phyloP scores from a whole-genome alignment of 2,329 filamentous ascomycete species.

The Fusarium sterilihyphosum region DNA sequence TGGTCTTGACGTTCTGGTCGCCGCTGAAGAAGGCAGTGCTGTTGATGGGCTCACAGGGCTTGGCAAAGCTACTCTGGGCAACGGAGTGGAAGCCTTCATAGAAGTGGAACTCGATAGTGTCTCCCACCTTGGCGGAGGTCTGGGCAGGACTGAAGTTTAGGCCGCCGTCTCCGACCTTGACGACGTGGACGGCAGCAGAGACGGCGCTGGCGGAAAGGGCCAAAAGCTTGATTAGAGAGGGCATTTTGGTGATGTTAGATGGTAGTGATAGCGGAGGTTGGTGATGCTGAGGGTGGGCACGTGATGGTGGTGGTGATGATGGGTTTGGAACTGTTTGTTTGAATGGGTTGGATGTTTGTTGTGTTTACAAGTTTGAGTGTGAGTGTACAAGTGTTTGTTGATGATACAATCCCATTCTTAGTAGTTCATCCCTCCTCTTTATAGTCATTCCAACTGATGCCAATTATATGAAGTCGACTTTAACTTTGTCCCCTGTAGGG shows the following conservation, averaged over 20 bases:
- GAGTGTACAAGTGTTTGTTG: neutral
- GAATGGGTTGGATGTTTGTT: neutral
- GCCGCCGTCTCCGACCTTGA: slow-evolving; percentile 40
- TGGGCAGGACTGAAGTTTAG: slow-evolving; percentile 62
- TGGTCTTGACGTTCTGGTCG: slow-evolving; percentile 15
- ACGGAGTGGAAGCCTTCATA: slow-evolving; percentile 66
- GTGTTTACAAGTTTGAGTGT: neutral
- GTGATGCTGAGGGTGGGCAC: neutral
- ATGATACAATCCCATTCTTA: neutral
- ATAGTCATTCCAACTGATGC: slow-evolving; percentile 5
- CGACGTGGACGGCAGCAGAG: slow-evolving; percentile 32
- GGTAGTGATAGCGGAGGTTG: neutral
- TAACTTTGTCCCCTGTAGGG: neutral
- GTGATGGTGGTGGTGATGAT: neutral
- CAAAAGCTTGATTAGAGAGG: slow-evolving; percentile 21
- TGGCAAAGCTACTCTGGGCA: slow-evolving; percentile 67
- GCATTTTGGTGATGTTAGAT: slow-evolving; percentile 18
- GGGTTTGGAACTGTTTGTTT: neutral
- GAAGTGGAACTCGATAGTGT: slow-evolving; percentile 58
- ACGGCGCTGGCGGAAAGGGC: slow-evolving; percentile 16
- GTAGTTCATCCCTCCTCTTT: slow-evolving; percentile 13
- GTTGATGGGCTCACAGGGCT: slow-evolving; percentile 67
- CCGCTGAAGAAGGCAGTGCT: slow-evolving; percentile 57
- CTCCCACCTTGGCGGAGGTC: slow-evolving; percentile 61
- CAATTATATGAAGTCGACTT: slow-evolving; percentile 1